Conservation (phyloP, 176 grass and related monocot genomes). For the Cenchrus purpureus region DNA sequence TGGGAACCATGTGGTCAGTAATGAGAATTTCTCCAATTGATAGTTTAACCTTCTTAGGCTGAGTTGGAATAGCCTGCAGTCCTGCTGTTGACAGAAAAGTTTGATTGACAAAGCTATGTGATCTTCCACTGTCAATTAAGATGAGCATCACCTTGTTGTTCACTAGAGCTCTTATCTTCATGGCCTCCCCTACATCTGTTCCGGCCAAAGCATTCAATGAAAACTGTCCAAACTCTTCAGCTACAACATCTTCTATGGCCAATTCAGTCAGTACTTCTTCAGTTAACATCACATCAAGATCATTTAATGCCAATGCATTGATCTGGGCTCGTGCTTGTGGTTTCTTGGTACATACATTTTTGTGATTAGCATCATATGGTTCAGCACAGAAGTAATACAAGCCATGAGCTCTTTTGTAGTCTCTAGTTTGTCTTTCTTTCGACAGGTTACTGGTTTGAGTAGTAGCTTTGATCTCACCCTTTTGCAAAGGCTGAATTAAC, state of each 20-base stretch:
- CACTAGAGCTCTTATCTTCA: not conserved
- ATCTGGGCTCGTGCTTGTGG: too few species aligned
- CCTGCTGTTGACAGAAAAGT: fast-evolving
- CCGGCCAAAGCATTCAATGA: not conserved
- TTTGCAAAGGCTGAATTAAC: too few species aligned
- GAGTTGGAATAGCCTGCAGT: too few species aligned
- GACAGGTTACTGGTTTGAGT: too few species aligned
- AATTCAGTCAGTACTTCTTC: not conserved
- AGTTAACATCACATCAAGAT: not conserved
- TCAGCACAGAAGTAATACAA: too few species aligned
- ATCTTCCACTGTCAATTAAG: not conserved
- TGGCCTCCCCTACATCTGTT: not conserved
- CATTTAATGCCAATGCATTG: not conserved
- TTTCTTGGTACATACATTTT: too few species aligned
- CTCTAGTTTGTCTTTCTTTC: too few species aligned
- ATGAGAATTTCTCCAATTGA: not conserved
- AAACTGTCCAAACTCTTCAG: not conserved
- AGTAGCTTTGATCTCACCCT: too few species aligned
- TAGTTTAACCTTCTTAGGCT: not conserved
- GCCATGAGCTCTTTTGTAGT: too few species aligned
- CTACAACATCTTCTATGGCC: not conserved
- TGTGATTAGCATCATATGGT: too few species aligned
- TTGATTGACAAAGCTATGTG: not conserved
- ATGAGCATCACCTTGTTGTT: not conserved
- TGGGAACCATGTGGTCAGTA: fast-evolving